Evolutionary conservation across 306 rosid genomes (phyloP).

Genomic region (Cicer arietinum): DNA sequence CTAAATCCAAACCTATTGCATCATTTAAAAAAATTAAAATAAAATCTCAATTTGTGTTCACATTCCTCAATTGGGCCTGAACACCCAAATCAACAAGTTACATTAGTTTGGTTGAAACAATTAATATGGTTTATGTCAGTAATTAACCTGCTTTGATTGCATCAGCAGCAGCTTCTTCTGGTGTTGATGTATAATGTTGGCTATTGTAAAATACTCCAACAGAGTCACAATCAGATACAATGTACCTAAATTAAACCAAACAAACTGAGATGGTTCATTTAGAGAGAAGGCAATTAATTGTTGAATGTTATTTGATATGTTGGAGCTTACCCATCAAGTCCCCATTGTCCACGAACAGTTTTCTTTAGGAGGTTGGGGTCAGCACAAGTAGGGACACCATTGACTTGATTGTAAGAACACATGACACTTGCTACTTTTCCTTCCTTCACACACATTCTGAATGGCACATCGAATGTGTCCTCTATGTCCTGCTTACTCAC

Average conservation of each 20-base stretch:
- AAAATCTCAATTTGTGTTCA: too few relatives aligned
- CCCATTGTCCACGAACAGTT: constrained; percentile 78
- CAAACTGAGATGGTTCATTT: background rate
- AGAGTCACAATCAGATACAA: constrained; percentile 93
- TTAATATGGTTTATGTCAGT: background rate
- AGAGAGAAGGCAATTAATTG: background rate
- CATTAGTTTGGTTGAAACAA: background rate
- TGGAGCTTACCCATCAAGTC: constrained; percentile 70
- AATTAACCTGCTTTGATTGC: constrained; percentile 86
- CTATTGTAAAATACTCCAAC: constrained; percentile 68
- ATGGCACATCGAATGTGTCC: constrained; percentile 89
- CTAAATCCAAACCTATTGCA: constrained; percentile 79
- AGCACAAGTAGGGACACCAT: constrained; percentile 96
- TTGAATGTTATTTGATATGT: background rate
- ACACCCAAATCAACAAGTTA: background rate
- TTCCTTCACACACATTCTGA: constrained; percentile 87
- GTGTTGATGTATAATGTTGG: constrained; percentile 84
- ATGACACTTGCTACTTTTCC: constrained; percentile 91
- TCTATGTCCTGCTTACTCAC: constrained; percentile 90
- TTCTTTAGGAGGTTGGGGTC: constrained; percentile 82
- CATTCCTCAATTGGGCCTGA: background rate
- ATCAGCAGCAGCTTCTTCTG: constrained; percentile 91
- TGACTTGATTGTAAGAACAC: constrained; percentile 96
- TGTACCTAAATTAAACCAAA: constrained; percentile 60
- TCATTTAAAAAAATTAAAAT: background rate